A percentile compares a stretch with the other conserved stretches of the same genome.
These are phyloP conservation scores for Rehmannia glutinosa DNA, from an alignment of 257 asterid species.

Conservation along the genomic window DNA sequence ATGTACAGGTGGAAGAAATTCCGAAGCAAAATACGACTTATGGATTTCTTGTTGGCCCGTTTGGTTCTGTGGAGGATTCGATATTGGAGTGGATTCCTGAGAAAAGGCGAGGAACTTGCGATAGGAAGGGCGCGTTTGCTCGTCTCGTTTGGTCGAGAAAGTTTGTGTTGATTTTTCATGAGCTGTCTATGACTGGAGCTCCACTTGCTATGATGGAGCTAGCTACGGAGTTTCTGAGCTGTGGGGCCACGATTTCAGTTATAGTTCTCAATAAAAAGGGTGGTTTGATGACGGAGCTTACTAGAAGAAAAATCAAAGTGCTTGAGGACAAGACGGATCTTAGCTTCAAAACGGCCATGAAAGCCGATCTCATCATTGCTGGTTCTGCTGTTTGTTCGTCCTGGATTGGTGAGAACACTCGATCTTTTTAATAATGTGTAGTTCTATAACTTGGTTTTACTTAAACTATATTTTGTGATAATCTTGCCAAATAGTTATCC, in stretches of 20 bases:
- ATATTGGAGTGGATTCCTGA: constrained; percentile 92
- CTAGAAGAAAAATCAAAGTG: constrained; percentile 85
- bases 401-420: constrained; percentile 80
- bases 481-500: too few species aligned
- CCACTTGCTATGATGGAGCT: constrained; percentile 99
- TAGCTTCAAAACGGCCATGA: constrained; percentile 94
- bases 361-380: constrained; percentile 89
- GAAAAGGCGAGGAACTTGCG: constrained; percentile 86
- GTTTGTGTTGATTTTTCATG: constrained; percentile 88
- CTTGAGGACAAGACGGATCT: constrained; percentile 70
- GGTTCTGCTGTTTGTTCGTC: constrained; percentile 95
- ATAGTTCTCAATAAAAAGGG: constrained; percentile 85
- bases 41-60: constrained; percentile 86
- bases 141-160: constrained; percentile 98
- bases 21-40: constrained; percentile 72
- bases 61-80: constrained; percentile 79
- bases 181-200: constrained; percentile 96
- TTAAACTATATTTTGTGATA: too few species aligned
- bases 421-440: neutral
- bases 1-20: constrained; percentile 59
- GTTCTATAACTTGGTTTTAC: constrained; percentile 4
- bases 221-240: constrained; percentile 92
- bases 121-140: constrained; percentile 90
- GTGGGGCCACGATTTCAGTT: constrained; percentile 87
- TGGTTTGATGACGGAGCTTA: constrained; percentile 80